Percentiles rank a stretch among this genome's conserved stretches.
Evolutionary conservation across 371 early-diverging fungal genomes (phyloP).

Genomic region (Blakeslea trispora): DNA sequence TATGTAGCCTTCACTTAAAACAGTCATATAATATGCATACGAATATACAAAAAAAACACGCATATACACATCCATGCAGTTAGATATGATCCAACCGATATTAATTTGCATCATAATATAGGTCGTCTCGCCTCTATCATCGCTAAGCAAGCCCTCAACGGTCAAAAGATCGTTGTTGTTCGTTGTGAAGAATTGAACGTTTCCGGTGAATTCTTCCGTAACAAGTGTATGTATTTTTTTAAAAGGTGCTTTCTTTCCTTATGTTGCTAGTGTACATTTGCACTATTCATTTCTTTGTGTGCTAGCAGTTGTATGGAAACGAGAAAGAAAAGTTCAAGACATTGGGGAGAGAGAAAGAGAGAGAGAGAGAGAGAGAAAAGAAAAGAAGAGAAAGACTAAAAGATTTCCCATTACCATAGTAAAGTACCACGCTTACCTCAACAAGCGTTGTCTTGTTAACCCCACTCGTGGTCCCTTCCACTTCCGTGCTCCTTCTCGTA

Average conservation of each 20-base stretch:
- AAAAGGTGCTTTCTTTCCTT: too few relatives aligned
- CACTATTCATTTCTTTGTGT: too few relatives aligned
- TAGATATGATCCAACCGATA: not conserved
- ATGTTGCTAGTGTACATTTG: too few relatives aligned
- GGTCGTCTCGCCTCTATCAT: constrained; percentile 99
- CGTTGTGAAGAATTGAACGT: constrained; percentile 98
- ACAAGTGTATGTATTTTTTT: constrained; percentile 90
- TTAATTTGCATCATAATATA: not conserved
- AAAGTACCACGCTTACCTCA: constrained; percentile 96
- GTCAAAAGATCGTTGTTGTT: constrained; percentile 98
- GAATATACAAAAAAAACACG: too few relatives aligned
- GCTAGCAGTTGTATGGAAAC: not conserved
- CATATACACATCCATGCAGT: not conserved
- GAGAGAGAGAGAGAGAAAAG: not conserved
- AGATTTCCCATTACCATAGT: constrained; percentile 58
- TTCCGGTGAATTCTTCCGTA: constrained; percentile 98
- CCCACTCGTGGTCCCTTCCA: constrained; percentile 99
- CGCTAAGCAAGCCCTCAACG: constrained; percentile 98
- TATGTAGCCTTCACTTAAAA: constrained; percentile 74
- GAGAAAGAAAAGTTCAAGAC: too few relatives aligned
- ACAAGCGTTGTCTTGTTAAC: constrained; percentile 99
- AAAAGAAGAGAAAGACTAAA: not conserved
- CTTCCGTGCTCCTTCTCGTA: constrained; percentile 98
- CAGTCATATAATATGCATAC: too few relatives aligned
- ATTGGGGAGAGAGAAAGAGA: not conserved